These are phyloP conservation scores for Diospyros lotus DNA, from an alignment of 148 eudicot species.

Conservation along the genomic window DNA sequence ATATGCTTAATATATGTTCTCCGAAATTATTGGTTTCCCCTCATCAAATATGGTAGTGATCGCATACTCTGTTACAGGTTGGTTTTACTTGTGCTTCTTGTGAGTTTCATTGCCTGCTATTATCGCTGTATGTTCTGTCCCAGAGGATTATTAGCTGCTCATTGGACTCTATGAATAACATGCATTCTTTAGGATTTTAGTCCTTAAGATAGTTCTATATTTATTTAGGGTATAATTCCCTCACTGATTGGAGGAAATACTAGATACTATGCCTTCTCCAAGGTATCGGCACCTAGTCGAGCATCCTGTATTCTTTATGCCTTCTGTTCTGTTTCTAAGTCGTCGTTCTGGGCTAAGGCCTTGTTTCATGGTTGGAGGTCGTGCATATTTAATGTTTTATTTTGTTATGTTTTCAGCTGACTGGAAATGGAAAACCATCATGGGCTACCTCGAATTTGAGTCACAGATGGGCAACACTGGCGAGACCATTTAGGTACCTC, in stretches of 20 bases:
- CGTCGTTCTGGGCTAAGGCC: too few relatives aligned
- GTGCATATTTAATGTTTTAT: background rate
- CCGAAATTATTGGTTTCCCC: too few relatives aligned
- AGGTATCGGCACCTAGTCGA: background rate
- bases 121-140: background rate
- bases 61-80: background rate
- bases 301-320: background rate
- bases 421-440: conserved; percentile 53
- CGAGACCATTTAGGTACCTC: conserved; percentile 73
- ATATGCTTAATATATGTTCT: too few relatives aligned
- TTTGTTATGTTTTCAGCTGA: conserved; percentile 36
- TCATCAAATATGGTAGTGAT: too few relatives aligned
- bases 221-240: too few relatives aligned
- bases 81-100: background rate
- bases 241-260: too few relatives aligned
- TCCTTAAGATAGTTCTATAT: too few relatives aligned
- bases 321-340: background rate
- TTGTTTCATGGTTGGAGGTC: background rate
- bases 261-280: background rate
- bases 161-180: background rate
- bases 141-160: too few relatives aligned
- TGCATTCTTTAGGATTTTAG: too few relatives aligned
- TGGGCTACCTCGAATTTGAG: conserved; percentile 41
- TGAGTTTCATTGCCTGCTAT: background rate
- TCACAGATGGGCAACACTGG: conserved; percentile 54